Base-by-base conservation (phyloP, 768 basidiomycete genomes). In the Leucosporidium yakuticum region DNA sequence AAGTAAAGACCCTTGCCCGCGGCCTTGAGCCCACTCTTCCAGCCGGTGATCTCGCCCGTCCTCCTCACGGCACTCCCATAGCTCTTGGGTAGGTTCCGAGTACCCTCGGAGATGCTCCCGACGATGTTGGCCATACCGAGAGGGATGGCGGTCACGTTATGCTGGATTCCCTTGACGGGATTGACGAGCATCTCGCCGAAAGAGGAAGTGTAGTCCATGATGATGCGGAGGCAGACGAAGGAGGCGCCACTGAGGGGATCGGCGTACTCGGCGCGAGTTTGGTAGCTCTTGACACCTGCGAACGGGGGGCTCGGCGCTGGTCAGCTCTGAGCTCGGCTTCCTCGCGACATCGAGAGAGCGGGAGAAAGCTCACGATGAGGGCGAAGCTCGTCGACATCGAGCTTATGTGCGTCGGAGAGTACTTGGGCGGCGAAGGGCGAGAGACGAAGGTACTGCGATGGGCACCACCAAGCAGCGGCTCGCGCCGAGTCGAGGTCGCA, bases 391-490 rank as follows among this genome's bases (percentile, higher is more conserved):
- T 29, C 29, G 53, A 54, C 15, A 9, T 17, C 15, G 11, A 54
- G 25, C 53, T 17, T 17, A 6, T 54, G 15, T 6, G 23, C 53
- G 29, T 54, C 53, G 0, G 78, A 78, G 14, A 86, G 74, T 0
- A 80, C 77, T 66, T 84, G 84, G 0, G 84, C 85, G 6, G 83
- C 84, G 53, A 84, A 82, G 4, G 81, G 81, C 56, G 84, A 85
- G 14, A 87, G 79, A 63, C 81, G 81, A 51, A 86, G 70, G 67
- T 81, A 84, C 79, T 84, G 69, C 2, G 69, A 56, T 15, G 74
- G 61, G 21, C 73, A 84, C 83, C 84, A 87, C 85, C 85, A 87
- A 6, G 84, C 79, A 0, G 85, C 86, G 19, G 85, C 69, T 44
- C 80, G 79, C 0, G 79, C 77, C 0, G 84, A 81, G 60, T 84